phyloP scores from a whole-genome alignment of 305 asterid species.

The Solanum hybrid region DNA sequence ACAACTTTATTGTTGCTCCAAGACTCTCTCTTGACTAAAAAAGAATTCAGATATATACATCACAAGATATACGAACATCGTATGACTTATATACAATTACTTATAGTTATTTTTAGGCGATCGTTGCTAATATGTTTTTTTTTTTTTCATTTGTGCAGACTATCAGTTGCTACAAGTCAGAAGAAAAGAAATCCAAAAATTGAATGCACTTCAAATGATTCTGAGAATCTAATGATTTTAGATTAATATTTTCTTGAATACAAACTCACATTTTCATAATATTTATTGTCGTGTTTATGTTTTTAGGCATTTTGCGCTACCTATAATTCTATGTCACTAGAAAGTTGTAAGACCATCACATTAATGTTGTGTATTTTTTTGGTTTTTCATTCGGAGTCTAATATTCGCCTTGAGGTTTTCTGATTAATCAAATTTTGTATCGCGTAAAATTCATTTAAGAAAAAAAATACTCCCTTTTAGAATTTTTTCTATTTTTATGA shows the following conservation, averaged over 20 bases:
- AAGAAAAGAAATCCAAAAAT: neutral
- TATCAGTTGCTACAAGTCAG: neutral
- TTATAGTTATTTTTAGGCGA: neutral
- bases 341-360: neutral
- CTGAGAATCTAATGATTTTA: neutral
- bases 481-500: too few species aligned
- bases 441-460: neutral
- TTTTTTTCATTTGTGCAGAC: neutral
- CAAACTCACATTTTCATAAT: neutral
- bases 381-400: rapidly evolving
- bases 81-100: neutral
- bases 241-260: neutral
- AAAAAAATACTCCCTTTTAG: too few species aligned
- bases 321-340: neutral
- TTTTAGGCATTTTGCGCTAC: neutral
- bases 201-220: constrained; percentile 3
- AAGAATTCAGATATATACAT: neutral
- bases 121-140: neutral
- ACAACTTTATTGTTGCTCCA: rapidly evolving
- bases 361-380: neutral
- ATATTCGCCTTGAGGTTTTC: neutral
- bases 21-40: neutral
- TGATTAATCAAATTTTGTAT: neutral
- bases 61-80: neutral
- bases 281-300: neutral